Percentiles rank a stretch among this genome's conserved stretches.
Conservation (phyloP, 352 stramenopile species). For the Globisporangium nodosum region DNA sequence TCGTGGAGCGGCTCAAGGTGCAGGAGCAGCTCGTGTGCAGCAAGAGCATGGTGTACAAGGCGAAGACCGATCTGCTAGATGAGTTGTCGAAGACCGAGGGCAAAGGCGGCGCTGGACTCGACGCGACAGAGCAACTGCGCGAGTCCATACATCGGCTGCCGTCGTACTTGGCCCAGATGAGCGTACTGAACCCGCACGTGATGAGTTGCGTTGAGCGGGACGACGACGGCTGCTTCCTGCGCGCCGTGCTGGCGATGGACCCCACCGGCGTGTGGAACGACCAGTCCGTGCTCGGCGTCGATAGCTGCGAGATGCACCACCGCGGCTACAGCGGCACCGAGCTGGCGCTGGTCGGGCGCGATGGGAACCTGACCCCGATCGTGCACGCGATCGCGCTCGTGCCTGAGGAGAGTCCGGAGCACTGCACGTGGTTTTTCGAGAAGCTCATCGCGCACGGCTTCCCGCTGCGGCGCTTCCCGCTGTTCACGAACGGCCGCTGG, state of each 20-base stretch:
- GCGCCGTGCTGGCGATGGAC: constrained; percentile 34
- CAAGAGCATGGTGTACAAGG: constrained; percentile 58
- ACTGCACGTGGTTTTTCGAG: constrained; percentile 40
- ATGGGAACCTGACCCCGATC: constrained; percentile 31
- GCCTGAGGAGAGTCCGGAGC: constrained; percentile 18
- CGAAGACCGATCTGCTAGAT: constrained; percentile 45
- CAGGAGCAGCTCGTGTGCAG: constrained; percentile 29
- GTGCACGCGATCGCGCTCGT: constrained; percentile 35
- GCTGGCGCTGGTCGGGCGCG: constrained; percentile 29
- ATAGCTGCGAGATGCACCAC: constrained; percentile 28
- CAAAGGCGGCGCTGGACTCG: constrained; percentile 3
- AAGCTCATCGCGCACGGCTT: constrained; percentile 42
- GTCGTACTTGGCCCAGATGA: constrained; percentile 35
- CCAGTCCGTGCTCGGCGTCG: constrained; percentile 31
- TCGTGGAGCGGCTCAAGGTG: constrained; percentile 30
- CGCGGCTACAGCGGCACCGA: constrained; percentile 22
- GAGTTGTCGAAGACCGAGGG: constrained; percentile 15
- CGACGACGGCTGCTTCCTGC: constrained; percentile 17
- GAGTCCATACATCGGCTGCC: constrained; percentile 25
- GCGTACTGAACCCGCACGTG: constrained; percentile 27
- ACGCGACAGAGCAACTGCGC: neutral
- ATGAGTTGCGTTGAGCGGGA: constrained; percentile 27
- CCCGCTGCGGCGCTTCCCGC: constrained; percentile 30
- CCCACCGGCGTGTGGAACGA: constrained; percentile 34
- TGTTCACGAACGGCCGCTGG: constrained; percentile 30